Evolutionary conservation across 345 rosid genomes (phyloP).

Genomic region (Syzygium grande): DNA sequence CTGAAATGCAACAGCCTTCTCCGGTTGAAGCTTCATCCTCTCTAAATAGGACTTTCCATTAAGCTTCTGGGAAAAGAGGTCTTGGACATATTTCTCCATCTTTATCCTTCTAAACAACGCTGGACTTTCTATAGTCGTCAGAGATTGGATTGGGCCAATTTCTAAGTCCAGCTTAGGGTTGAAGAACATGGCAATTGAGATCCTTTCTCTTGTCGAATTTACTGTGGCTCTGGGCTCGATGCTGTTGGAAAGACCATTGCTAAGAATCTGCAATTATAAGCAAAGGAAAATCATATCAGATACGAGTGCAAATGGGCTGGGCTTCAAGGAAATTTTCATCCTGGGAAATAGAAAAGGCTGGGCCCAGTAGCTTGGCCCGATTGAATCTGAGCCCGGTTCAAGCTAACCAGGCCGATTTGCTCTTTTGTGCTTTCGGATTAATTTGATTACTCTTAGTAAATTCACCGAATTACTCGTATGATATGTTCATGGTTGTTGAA

Average conservation of each 20-base stretch:
- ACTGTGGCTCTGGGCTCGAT: constrained; percentile 8
- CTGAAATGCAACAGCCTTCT: neutral
- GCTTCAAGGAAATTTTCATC: neutral
- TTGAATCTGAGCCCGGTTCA: neutral
- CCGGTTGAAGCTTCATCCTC: neutral
- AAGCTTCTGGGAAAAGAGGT: neutral
- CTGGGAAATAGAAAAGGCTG: neutral
- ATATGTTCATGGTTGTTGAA: neutral
- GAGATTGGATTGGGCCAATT: constrained; percentile 4
- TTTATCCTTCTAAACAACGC: constrained; percentile 3
- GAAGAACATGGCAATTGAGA: constrained; percentile 4
- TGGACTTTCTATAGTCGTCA: neutral
- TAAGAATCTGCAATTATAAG: neutral
- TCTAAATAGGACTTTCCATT: constrained; percentile 7
- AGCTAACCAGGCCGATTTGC: neutral
- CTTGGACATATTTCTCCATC: constrained; percentile 5
- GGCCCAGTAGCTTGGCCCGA: neutral
- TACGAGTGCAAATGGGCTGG: neutral
- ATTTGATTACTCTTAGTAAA: neutral
- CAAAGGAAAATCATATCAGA: neutral
- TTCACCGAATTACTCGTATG: neutral
- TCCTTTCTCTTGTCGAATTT: constrained; percentile 1
- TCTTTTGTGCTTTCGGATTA: neutral
- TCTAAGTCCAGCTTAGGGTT: constrained; percentile 7
- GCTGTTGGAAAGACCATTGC: constrained; percentile 9